A percentile compares a stretch with the other conserved stretches of the same genome.
Conservation (phyloP, 1,284 basidiomycete species). For the Hemileia vastatrix region DNA sequence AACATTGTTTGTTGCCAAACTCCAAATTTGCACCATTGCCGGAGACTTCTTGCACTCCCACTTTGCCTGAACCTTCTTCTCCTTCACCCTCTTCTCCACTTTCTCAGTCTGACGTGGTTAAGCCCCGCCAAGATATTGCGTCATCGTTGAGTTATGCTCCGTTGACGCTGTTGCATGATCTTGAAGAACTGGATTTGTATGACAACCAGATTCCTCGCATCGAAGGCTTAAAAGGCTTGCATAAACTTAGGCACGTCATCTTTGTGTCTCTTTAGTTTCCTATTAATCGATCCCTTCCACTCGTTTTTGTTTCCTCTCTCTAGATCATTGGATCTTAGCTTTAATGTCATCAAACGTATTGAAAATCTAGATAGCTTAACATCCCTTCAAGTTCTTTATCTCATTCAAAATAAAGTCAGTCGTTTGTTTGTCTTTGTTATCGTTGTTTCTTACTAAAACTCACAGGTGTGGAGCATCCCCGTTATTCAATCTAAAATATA, state of each 20-base stretch:
- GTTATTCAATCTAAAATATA: constrained; percentile 37
- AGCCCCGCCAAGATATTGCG: background rate
- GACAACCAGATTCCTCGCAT: constrained; percentile 38
- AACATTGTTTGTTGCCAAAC: no score
- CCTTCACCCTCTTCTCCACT: background rate
- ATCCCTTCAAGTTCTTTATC: constrained; percentile 8
- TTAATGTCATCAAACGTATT: constrained; percentile 43
- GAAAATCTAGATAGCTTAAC: constrained; percentile 7
- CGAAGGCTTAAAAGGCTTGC: constrained; percentile 26
- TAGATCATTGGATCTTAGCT: constrained; percentile 39
- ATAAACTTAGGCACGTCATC: constrained; percentile 32
- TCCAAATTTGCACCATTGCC: background rate
- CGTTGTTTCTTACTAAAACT: background rate
- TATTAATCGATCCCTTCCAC: background rate
- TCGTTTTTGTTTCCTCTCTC: background rate
- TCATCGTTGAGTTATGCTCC: background rate
- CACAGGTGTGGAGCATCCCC: constrained; percentile 19
- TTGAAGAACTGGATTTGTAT: constrained; percentile 42
- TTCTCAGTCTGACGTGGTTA: background rate
- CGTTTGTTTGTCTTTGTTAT: background rate
- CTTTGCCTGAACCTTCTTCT: background rate
- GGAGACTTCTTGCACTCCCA: background rate
- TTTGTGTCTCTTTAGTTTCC: background rate
- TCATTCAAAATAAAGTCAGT: constrained; percentile 19
- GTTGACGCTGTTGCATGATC: constrained; percentile 25